Evolutionary conservation across 371 early-diverging fungal genomes (phyloP), one percentile per base, ranked within the genome.

Genomic region (Saksenaea vasiformis): DNA sequence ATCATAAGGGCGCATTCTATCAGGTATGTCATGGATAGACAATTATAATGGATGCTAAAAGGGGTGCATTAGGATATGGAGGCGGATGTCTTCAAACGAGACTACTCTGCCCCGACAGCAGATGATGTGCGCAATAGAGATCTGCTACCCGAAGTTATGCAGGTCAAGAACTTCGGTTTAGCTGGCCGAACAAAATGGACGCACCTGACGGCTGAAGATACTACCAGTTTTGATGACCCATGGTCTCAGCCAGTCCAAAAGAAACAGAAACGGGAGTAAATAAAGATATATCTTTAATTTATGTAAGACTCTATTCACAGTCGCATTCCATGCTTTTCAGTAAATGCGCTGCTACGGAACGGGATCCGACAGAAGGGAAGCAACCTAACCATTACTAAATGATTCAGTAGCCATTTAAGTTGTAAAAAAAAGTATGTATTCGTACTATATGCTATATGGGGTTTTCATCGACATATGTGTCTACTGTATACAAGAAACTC

Each of bases 161-260:
- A 93, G 70, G 94, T 93, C 58, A 92, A 93, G 69, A 93, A 94
- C 65, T 96, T 95, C 81, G 96, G 96, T 62, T 65, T 86, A 39
- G 85, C 89, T 14, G 93, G 95, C 13, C 91, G 91, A 57, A 92
- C 95, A 41, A 96, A 95, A 76, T 96, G 89, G 78, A 95, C 93
- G 31, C 94, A 94, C 58, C 76, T 96, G 74, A 79, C 83, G 0
- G 90, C 89, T 56, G 90, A 94, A 78, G 96, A 96, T 73, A 96
- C 96, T 0, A 81, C 88, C 10, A 58, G 51, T 17, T 35, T 47
- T 15, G 77, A 77, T 58, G 75, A 75, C 27, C 76, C 77, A 35
- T 80, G 80, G 80, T n/a, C 34, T 24, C n/a, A 55, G n/a, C 27
- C 56, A 41, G 24, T 37, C 22, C 22, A n/a, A 7, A 58, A 58